phyloP scores from a whole-genome alignment of 1,284 basidiomycete genomes.

The Serendipita sp. region DNA sequence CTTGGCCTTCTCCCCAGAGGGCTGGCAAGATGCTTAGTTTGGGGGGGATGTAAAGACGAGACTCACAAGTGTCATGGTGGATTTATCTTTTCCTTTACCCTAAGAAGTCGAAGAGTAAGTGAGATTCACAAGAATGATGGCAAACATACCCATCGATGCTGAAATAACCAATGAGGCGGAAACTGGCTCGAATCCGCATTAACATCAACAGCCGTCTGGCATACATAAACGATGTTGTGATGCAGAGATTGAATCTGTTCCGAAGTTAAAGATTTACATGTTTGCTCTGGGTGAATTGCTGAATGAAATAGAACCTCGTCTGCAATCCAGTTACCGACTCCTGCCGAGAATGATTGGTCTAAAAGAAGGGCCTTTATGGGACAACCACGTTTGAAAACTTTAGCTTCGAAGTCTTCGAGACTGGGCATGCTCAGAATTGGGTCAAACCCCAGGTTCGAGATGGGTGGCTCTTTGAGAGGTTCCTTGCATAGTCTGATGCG shows the following conservation, averaged over 20 bases:
- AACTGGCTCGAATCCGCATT: conserved; percentile 63
- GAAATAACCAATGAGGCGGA: conserved; percentile 59
- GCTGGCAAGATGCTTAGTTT: conserved; percentile 26
- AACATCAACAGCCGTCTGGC: conserved; percentile 47
- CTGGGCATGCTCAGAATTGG: conserved; percentile 62
- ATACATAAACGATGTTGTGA: conserved; percentile 42
- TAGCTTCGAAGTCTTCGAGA: conserved; percentile 37
- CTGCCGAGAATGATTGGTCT: conserved; percentile 69
- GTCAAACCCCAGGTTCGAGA: conserved; percentile 63
- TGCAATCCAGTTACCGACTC: conserved; percentile 79
- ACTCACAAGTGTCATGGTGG: conserved; percentile 39
- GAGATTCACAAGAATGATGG: conserved; percentile 7
- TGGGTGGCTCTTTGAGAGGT: conserved; percentile 51
- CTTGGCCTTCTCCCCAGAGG: conserved; percentile 53
- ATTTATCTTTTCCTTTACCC: conserved; percentile 52
- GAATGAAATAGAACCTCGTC: conserved; percentile 74
- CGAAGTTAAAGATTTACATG: conserved; percentile 41
- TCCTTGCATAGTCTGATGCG: conserved; percentile 49
- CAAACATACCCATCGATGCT: conserved; percentile 48
- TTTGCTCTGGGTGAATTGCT: conserved; percentile 60
- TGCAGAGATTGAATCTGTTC: conserved; percentile 42
- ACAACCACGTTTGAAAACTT: conserved; percentile 44
- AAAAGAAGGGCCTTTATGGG: conserved; percentile 69
- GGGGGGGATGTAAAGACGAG: conserved; percentile 8
- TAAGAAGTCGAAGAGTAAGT: conserved; percentile 20